Percentiles rank a stretch among this genome's conserved stretches.
Evolutionary conservation across 441 rosid species (phyloP).

Genomic region (Croton laevigatus): DNA sequence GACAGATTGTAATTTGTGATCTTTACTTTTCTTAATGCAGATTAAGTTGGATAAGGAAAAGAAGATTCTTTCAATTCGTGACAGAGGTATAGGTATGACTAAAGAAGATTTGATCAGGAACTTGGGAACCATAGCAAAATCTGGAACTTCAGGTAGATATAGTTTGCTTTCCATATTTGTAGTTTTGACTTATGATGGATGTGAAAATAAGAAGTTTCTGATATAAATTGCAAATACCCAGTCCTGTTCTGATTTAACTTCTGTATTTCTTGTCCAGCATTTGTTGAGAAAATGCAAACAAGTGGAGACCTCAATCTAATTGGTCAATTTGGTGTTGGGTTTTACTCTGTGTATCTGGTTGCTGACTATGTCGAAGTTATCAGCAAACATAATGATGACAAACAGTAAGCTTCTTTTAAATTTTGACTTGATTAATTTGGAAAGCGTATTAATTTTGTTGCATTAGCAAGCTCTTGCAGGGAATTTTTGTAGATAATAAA

Average conservation of each 20-base stretch:
- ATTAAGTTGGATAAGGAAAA: constrained; percentile 87
- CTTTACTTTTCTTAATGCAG: constrained; percentile 33
- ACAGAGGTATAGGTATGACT: constrained; percentile 95
- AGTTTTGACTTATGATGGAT: background rate
- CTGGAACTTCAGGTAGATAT: constrained; percentile 88
- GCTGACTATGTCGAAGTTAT: constrained; percentile 97
- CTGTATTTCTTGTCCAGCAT: constrained; percentile 41
- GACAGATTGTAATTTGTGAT: too few relatives aligned
- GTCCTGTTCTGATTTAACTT: background rate
- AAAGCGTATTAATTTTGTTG: background rate
- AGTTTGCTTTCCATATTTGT: background rate
- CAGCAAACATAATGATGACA: constrained; percentile 94
- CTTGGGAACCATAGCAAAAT: constrained; percentile 95
- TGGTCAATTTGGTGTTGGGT: constrained; percentile 99
- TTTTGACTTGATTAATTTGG: background rate
- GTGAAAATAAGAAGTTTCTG: background rate
- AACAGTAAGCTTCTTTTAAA: constrained; percentile 48
- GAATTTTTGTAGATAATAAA: background rate
- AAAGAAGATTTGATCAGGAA: constrained; percentile 91
- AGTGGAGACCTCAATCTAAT: constrained; percentile 93
- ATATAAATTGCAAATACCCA: background rate
- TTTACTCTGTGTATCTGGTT: constrained; percentile 92
- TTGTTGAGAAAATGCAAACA: constrained; percentile 96
- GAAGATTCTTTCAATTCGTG: constrained; percentile 79
- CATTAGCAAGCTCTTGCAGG: background rate